Base-by-base conservation (phyloP, 441 rosid genomes). In the Adansonia gregorii region DNA sequence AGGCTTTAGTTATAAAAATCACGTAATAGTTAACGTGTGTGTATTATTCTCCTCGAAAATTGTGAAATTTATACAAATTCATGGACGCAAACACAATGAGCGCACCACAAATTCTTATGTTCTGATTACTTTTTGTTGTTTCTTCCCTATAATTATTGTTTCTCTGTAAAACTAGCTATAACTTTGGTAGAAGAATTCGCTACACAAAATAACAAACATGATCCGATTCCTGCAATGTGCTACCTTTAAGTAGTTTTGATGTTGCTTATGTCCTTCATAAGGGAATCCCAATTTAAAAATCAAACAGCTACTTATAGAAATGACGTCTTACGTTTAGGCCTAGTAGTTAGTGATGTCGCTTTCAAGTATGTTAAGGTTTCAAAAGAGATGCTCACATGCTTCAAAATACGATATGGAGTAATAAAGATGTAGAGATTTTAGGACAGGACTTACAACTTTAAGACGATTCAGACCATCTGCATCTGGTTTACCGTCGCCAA, bases 381-480 rank as follows among this genome's bases (percentile, higher is more conserved):
- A 49, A 51, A 51, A 3, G 0, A 12, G n/a, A 51, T 12, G 27
- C 17, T 6, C 4, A 12, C 1, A 51, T 51, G 14, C 1, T 10
- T 49, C 15, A 51, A 14, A 52, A 52, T 52, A 17, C 15, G 15
- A 54, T 1, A 7, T 17, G 24, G 22, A 7, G 49, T 24, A 39
- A n/a, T 41, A 41, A 41, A n/a, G 19, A 65, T 8, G 12, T 24
- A 27, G 12, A 35, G 24, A n/a, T n/a, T 65, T 35, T 39, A 65
- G 20, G 49, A 65, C 14, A 15, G 35, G 15, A 81, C 84, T 85
- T 80, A 88, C 86, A 20, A 81, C 66, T 79, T 86, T 82, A 2
- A 88, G 88, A 74, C 73, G 82, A 66, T 56, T 85, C 8, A 84
- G 67, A 35, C 85, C 74, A n/a, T 87, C 86, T 10, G 73, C 45